Evolutionary conservation across 257 asterid species (phyloP), one percentile per base, ranked within the genome.

Genomic region (Solanum dulcamara): DNA sequence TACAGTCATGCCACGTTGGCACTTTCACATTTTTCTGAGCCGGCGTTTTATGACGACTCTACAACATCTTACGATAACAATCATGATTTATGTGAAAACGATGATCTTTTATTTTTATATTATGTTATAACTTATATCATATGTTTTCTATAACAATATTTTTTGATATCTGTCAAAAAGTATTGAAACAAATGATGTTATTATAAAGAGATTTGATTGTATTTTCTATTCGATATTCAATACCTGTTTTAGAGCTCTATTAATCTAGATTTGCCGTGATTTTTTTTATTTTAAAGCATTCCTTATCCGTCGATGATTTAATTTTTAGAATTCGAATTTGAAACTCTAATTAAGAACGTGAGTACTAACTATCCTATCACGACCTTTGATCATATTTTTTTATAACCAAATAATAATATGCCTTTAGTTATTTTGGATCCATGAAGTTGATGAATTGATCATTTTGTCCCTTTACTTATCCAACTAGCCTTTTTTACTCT

Each of bases 1-100:
- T 89, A n/a, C 38, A 86, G 53, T 89, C 89, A 81, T 85, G 97
- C 95, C 95, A 93, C 93, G 91, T 91, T 85, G 88, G 90, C 89
- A 22, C 81, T 44, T 40, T 9, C 53, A 71, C 8, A 3, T 46
- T 48, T 46, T n/a, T n/a, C n/a, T n/a, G n/a, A n/a, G n/a, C n/a
- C n/a, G n/a, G n/a, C n/a, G n/a, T n/a, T n/a, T n/a, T n/a, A n/a
- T n/a, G n/a, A n/a, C n/a, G n/a, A n/a, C n/a, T n/a, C n/a, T n/a
- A n/a, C 33, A 60, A 24, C 1, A 60, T 60, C 10, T 60, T 11
- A 24, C 4, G 3, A 24, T 60, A 11, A 64, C 12, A 4, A 3
- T 66, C 1, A 15, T 66, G n/a, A 30, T 7, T 30, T 66, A 62
- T 7, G 74, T 30, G 8, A 11, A 7, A 66, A 4, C 3, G 2